Conservation (phyloP, 495 filamentous ascomycete genomes). For the Penicillium robsamsonii region DNA sequence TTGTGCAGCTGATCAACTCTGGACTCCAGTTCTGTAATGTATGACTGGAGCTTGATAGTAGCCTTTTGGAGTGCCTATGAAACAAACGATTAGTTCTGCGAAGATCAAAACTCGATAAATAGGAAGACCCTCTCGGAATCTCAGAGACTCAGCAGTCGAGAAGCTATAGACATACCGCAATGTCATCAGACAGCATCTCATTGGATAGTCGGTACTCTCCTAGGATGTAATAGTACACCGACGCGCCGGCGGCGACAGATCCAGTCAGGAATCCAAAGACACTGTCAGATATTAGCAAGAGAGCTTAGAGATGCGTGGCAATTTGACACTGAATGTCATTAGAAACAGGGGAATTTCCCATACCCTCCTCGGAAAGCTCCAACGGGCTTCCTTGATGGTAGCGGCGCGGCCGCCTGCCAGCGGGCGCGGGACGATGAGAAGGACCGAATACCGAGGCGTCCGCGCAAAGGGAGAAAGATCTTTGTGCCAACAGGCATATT, state of each 20-base stretch:
- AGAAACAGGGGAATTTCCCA: constrained; percentile 23
- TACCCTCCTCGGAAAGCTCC: constrained; percentile 93
- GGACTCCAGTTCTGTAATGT: constrained; percentile 77
- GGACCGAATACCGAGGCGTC: constrained; percentile 29
- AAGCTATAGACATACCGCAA: constrained; percentile 67
- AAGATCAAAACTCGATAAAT: constrained; percentile 5
- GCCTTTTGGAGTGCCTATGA: constrained; percentile 79
- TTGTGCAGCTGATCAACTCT: constrained; percentile 69
- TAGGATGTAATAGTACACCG: constrained; percentile 86
- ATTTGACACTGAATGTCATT: not conserved
- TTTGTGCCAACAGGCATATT: constrained; percentile 27
- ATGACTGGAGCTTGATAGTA: constrained; percentile 79
- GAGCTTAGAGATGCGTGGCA: not conserved
- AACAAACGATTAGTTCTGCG: constrained; percentile 8
- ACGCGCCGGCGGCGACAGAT: constrained; percentile 70
- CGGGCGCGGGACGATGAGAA: constrained; percentile 40
- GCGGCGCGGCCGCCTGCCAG: constrained; percentile 37
- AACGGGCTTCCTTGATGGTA: constrained; percentile 76
- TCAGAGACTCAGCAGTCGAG: not conserved
- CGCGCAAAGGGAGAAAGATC: constrained; percentile 25
- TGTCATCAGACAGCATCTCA: constrained; percentile 92
- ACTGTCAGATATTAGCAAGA: constrained; percentile 42
- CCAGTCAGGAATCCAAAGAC: constrained; percentile 93
- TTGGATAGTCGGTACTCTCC: constrained; percentile 93
- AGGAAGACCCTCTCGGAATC: not conserved